phyloP scores from a whole-genome alignment of 768 basidiomycete genomes.

The Xerocomellus chrysenteron region DNA sequence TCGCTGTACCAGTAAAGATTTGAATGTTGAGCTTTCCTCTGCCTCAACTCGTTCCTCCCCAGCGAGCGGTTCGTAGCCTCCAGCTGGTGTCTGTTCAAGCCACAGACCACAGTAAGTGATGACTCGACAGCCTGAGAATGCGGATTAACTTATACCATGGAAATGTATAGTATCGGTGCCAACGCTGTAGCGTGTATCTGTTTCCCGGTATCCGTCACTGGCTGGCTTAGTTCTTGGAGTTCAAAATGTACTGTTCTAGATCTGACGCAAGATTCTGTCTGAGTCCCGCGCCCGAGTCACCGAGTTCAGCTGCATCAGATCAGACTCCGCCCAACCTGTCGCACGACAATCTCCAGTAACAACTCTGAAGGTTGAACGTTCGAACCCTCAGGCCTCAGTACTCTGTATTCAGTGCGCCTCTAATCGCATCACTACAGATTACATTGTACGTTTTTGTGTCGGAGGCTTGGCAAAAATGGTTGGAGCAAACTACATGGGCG shows the following conservation, averaged over 20 bases:
- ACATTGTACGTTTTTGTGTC: background rate
- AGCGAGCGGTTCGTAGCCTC: slow-evolving; percentile 16
- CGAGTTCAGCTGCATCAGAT: too few species aligned
- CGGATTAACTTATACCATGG: slow-evolving; percentile 13
- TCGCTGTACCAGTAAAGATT: slow-evolving; percentile 18
- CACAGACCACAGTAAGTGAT: background rate
- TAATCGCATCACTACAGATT: background rate
- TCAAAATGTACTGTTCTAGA: background rate
- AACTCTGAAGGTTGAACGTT: too few species aligned
- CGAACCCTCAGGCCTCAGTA: too few species aligned
- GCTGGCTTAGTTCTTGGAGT: background rate
- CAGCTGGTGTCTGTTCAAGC: slow-evolving; percentile 1
- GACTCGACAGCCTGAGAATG: background rate
- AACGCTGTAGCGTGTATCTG: background rate
- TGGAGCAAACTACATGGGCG: slow-evolving; percentile 79
- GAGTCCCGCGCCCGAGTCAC: too few species aligned
- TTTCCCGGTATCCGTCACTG: background rate
- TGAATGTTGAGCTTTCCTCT: slow-evolving; percentile 13
- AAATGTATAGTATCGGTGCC: background rate
- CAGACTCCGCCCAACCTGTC: too few species aligned
- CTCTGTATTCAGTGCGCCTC: too few species aligned
- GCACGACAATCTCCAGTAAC: background rate
- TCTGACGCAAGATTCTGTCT: background rate
- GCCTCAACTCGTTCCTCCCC: slow-evolving; percentile 10
- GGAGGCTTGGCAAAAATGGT: slow-evolving; percentile 39